A percentile compares a stretch with the other conserved stretches of the same genome.
Conservation (phyloP, 495 filamentous ascomycete genomes). For the Melanomma pulvis-pyrius region DNA sequence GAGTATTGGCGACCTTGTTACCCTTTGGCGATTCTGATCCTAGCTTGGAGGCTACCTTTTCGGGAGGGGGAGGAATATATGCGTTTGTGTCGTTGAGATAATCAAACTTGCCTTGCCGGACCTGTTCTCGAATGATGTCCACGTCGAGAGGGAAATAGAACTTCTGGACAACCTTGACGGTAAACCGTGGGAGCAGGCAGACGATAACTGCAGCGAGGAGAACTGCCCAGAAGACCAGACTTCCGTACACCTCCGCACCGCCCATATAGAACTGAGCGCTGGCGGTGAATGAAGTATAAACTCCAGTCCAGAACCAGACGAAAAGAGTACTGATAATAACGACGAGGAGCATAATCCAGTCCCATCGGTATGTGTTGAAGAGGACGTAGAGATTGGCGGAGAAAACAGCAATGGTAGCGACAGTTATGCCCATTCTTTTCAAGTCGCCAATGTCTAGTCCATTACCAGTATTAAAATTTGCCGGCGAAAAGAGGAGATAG, state of each 20-base stretch:
- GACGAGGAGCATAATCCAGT: slow-evolving; percentile 88
- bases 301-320: slow-evolving; percentile 95
- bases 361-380: slow-evolving; percentile 96
- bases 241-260: slow-evolving; percentile 75
- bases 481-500: slow-evolving; percentile 72
- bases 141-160: slow-evolving; percentile 89
- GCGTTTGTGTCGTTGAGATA: slow-evolving; percentile 61
- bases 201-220: slow-evolving; percentile 73
- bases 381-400: slow-evolving; percentile 92
- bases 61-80: slow-evolving; percentile 42
- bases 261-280: slow-evolving; percentile 76
- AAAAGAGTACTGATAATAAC: slow-evolving; percentile 78
- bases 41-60: slow-evolving; percentile 53
- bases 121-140: slow-evolving; percentile 94
- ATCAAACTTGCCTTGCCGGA: slow-evolving; percentile 76
- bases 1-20: slow-evolving; percentile 48
- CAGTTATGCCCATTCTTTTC: slow-evolving; percentile 78
- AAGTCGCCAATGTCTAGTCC: slow-evolving; percentile 76
- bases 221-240: slow-evolving; percentile 83
- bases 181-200: slow-evolving; percentile 82
- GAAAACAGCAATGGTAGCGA: slow-evolving; percentile 75
- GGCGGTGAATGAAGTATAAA: slow-evolving; percentile 73
- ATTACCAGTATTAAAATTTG: slow-evolving; percentile 65
- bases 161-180: slow-evolving; percentile 85
- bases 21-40: slow-evolving; percentile 68